phyloP scores from a whole-genome alignment of 331 rosid genomes.

The Spiraea crenata region DNA sequence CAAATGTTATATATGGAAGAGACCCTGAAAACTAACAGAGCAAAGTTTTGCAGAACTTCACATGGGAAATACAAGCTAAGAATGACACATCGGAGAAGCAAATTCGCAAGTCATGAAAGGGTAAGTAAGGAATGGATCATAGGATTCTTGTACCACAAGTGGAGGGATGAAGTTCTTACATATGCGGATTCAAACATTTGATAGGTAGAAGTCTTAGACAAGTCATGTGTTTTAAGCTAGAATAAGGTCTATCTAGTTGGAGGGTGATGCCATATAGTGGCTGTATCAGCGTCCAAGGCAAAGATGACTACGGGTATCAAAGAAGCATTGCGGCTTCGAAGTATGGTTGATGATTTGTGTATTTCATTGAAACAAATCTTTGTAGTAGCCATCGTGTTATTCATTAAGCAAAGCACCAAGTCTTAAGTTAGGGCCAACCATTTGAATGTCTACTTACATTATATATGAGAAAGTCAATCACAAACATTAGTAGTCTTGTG shows the following conservation, averaged over 20 bases:
- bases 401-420: neutral
- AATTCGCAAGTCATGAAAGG: neutral
- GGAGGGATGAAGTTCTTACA: neutral
- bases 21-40: neutral
- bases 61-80: neutral
- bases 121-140: neutral
- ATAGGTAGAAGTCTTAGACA: neutral
- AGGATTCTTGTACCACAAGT: neutral
- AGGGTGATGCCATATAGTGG: neutral
- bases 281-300: neutral
- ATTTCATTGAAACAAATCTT: too few species aligned
- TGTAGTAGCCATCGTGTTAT: neutral
- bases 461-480: neutral
- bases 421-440: neutral
- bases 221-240: neutral
- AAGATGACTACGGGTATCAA: neutral
- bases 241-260: neutral
- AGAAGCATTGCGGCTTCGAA: neutral
- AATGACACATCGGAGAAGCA: neutral
- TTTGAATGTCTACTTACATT: neutral
- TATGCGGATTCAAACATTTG: neutral
- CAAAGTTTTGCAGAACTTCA: neutral
- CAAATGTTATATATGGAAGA: neutral
- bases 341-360: neutral
- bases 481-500: neutral